These are phyloP conservation scores for Gamarada debralockiae DNA, from an alignment of 495 filamentous ascomycete genomes.

Conservation along the genomic window DNA sequence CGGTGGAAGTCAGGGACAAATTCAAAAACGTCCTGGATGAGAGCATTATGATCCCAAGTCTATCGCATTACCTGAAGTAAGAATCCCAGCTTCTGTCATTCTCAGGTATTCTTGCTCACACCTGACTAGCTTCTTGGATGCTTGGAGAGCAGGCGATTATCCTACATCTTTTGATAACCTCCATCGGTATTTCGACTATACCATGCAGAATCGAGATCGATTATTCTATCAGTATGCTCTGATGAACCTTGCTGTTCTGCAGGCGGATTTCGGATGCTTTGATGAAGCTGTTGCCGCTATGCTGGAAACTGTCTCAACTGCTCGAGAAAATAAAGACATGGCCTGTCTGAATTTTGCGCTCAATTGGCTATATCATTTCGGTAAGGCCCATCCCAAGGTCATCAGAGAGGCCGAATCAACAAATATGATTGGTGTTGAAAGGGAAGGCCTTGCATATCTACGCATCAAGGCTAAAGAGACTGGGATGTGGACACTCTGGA, in stretches of 20 bases:
- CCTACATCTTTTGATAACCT: constrained; percentile 84
- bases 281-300: constrained; percentile 88
- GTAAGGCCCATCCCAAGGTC: constrained; percentile 74
- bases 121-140: constrained; percentile 67
- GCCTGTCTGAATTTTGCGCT: constrained; percentile 91
- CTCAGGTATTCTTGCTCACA: constrained; percentile 5
- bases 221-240: constrained; percentile 93
- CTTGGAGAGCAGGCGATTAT: constrained; percentile 90
- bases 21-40: constrained; percentile 64
- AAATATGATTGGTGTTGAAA: constrained; percentile 72
- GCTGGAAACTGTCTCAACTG: constrained; percentile 87
- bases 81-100: constrained; percentile 8
- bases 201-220: constrained; percentile 81
- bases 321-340: constrained; percentile 88
- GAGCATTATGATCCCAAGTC: constrained; percentile 61
- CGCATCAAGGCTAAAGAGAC: constrained; percentile 85
- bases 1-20: constrained; percentile 38
- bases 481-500: constrained; percentile 83
- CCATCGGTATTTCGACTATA: constrained; percentile 96
- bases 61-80: constrained; percentile 75
- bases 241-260: constrained; percentile 88
- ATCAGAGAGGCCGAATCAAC: constrained; percentile 65
- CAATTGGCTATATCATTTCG: constrained; percentile 97
- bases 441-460: constrained; percentile 78
- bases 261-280: constrained; percentile 93